These are phyloP conservation scores for Pleurotus citrinopileatus DNA, from an alignment of 768 basidiomycete genomes.

Conservation along the genomic window DNA sequence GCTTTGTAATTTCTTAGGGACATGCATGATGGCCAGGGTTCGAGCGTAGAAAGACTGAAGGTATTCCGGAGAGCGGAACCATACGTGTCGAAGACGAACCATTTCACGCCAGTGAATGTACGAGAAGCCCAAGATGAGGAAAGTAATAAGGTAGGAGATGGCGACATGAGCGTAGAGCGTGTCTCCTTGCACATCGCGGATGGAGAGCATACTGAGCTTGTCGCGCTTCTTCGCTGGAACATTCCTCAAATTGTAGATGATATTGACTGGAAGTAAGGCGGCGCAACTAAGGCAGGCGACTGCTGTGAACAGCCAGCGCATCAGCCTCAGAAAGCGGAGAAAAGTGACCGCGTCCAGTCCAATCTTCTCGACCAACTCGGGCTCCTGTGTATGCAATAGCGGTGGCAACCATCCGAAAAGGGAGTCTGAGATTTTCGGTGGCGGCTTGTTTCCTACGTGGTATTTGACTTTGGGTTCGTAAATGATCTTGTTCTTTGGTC, in stretches of 20 bases:
- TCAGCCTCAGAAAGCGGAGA: conserved; percentile 87
- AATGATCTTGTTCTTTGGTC: conserved; percentile 80
- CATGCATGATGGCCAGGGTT: conserved; percentile 78
- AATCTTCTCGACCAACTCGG: conserved; percentile 83
- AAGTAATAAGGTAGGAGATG: conserved; percentile 77
- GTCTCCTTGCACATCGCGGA: conserved; percentile 73
- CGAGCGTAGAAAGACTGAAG: conserved; percentile 89
- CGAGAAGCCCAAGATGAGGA: conserved; percentile 67
- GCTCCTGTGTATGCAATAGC: conserved; percentile 77
- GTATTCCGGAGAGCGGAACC: conserved; percentile 92
- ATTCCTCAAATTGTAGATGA: conserved; percentile 75
- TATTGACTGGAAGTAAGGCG: conserved; percentile 82
- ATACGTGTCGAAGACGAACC: conserved; percentile 73
- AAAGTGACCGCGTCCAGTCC: conserved; percentile 94
- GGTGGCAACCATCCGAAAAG: conserved; percentile 88
- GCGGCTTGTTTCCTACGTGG: conserved; percentile 62
- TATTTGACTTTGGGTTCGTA: conserved; percentile 89
- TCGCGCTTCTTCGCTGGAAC: conserved; percentile 52
- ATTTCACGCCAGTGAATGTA: conserved; percentile 77
- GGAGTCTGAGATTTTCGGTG: conserved; percentile 69
- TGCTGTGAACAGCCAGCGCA: conserved; percentile 67
- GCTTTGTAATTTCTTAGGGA: conserved; percentile 77
- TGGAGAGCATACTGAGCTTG: conserved; percentile 77
- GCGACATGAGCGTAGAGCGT: conserved; percentile 84
- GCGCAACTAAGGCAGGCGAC: conserved; percentile 65